A percentile compares a stretch with the other conserved stretches of the same genome.
Evolutionary conservation across 2,329 filamentous ascomycete species (phyloP).

Genomic region (Botrytis squamosa): DNA sequence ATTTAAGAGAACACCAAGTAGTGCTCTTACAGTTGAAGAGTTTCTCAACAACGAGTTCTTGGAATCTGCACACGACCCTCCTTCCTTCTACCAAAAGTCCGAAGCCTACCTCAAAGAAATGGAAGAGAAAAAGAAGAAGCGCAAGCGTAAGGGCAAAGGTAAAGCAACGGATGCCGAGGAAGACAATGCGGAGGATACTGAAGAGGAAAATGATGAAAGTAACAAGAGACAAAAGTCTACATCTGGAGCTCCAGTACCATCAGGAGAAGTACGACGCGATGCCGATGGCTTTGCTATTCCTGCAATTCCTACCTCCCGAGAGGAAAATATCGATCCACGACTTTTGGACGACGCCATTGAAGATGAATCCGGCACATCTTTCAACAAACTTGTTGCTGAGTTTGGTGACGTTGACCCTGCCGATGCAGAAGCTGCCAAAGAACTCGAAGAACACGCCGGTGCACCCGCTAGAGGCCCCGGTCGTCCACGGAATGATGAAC

Average conservation of each 20-base stretch:
- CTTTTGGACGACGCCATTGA: conserved; percentile 29
- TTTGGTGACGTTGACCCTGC: conserved; percentile 43
- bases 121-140: conserved; percentile 49
- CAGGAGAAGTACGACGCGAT: conserved; percentile 51
- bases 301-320: conserved; percentile 41
- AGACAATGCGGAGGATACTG: conserved; percentile 30
- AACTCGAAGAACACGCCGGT: conserved; percentile 27
- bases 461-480: conserved; percentile 33
- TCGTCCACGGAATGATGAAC: conserved; percentile 41
- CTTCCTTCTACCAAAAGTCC: conserved; percentile 71
- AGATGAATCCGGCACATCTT: conserved; percentile 29
- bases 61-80: conserved; percentile 76
- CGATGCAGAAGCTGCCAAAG: conserved; percentile 11
- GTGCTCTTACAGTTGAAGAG: conserved; percentile 81
- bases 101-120: conserved; percentile 56
- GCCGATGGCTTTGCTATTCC: conserved; percentile 70
- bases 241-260: conserved; percentile 23
- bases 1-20: conserved; percentile 83
- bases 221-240: conserved; percentile 34
- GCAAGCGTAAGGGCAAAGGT: conserved; percentile 34
- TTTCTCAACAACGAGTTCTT: conserved; percentile 72
- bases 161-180: conserved; percentile 29
- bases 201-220: conserved; percentile 33
- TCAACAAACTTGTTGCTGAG: conserved; percentile 46
- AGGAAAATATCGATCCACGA: conserved; percentile 17